A percentile compares a stretch with the other conserved stretches of the same genome.
phyloP scores from a whole-genome alignment of 108 stramenopile genomes.

The Discostella stelligeroides region DNA sequence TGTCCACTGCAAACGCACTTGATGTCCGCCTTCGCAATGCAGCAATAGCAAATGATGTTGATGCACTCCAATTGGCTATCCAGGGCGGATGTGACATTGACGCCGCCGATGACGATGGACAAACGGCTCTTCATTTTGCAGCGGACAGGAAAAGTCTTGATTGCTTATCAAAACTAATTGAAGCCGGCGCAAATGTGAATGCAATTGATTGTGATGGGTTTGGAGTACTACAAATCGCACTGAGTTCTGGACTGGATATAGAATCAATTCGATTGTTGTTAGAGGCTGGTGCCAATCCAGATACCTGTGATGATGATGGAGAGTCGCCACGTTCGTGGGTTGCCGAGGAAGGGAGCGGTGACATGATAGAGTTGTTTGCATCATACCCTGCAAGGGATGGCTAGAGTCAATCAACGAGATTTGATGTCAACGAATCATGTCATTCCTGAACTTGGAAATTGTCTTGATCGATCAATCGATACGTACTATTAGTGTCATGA shows the following conservation, averaged over 20 bases:
- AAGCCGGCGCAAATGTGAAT: slow-evolving; percentile 72
- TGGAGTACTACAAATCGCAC: slow-evolving; percentile 75
- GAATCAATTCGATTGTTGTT: slow-evolving; percentile 62
- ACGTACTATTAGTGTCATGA: too few species aligned
- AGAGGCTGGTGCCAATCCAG: slow-evolving; percentile 74
- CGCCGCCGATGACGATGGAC: slow-evolving; percentile 62
- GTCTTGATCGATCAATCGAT: too few species aligned
- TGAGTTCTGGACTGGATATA: slow-evolving; percentile 68
- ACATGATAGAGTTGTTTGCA: slow-evolving; percentile 52
- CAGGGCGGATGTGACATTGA: slow-evolving; percentile 46
- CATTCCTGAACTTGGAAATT: too few species aligned
- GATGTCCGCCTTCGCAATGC: slow-evolving; percentile 54
- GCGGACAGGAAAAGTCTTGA: slow-evolving; percentile 73
- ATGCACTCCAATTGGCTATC: slow-evolving; percentile 31
- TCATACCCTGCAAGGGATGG: neutral
- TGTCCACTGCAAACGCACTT: slow-evolving; percentile 1
- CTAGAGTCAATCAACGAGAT: too few species aligned
- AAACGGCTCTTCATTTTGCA: slow-evolving; percentile 80
- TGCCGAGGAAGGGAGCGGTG: slow-evolving; percentile 59
- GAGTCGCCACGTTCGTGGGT: slow-evolving; percentile 74
- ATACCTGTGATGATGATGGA: slow-evolving; percentile 79
- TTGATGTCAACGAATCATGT: too few species aligned
- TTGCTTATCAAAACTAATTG: slow-evolving; percentile 57
- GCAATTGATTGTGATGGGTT: slow-evolving; percentile 77
- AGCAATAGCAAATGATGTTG: slow-evolving; percentile 47